Evolutionary conservation across 169 alveolate genomes (phyloP).

Genomic region (Cryptosporidium parvum): DNA sequence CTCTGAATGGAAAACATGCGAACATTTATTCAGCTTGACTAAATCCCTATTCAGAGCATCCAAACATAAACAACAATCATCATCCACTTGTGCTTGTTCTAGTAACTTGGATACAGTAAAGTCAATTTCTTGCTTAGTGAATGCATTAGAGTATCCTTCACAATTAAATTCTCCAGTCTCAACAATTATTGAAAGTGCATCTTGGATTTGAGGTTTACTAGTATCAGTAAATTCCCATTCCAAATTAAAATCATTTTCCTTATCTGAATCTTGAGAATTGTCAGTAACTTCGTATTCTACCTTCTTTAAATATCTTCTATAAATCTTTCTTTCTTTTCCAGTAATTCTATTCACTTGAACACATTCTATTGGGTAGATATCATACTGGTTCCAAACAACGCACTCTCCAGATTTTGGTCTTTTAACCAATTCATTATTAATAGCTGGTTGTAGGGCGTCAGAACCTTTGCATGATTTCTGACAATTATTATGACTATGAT

Average conservation of each 20-base stretch:
- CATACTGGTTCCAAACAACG: constrained; percentile 70
- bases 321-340: constrained; percentile 65
- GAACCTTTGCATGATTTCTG: neutral
- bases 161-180: constrained; percentile 67
- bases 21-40: constrained; percentile 52
- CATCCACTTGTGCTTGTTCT: constrained; percentile 29
- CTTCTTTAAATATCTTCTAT: constrained; percentile 40
- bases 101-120: neutral
- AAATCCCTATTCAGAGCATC: constrained; percentile 33
- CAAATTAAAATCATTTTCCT: constrained; percentile 16
- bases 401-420: constrained; percentile 48
- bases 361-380: constrained; percentile 70
- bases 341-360: constrained; percentile 67
- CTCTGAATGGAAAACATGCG: constrained; percentile 53
- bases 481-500: neutral
- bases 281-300: neutral
- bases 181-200: constrained; percentile 60
- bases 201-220: constrained; percentile 36
- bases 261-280: neutral
- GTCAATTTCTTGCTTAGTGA: constrained; percentile 42
- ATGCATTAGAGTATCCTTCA: constrained; percentile 30
- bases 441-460: neutral
- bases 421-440: constrained; percentile 24
- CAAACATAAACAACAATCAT: constrained; percentile 70
- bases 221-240: constrained; percentile 77